Evolutionary conservation across 2,329 filamentous ascomycete genomes (phyloP), one percentile per base, ranked within the genome.

Genomic region (Xylariomycetidae sp.): DNA sequence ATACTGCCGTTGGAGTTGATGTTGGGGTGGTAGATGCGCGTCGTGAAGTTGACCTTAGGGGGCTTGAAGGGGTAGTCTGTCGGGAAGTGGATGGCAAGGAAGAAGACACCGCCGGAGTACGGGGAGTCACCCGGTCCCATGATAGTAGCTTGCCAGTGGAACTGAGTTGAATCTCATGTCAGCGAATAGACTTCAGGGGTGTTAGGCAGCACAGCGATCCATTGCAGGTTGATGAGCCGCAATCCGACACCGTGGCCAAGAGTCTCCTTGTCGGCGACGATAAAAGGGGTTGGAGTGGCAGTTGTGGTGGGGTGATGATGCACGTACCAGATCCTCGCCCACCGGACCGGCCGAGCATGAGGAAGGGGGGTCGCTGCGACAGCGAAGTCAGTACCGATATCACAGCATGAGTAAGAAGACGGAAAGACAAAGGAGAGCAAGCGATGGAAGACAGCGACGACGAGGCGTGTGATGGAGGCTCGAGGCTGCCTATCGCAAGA

Each of bases 11-110:
- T 96, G 51, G 87, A 94, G 80, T 98, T 98, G 87, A 98, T 98
- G 72, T 98, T 98, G 57, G 92, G 92, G 72, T 98, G 92, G 66
- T 98, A 98, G 73, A 98, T 96, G 61, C 90, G 85, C 48, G 92
- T 98, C 54, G 88, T 96, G 78, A 98, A 98, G 83, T 95, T 95
- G 68, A 98, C 89, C 79, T 98, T 98, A 53, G 92, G 92, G 44
- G 92, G 92, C 83, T 98, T 98, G 78, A 98, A 98, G 25, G 92
- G 92, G 69, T 98, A 98, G 75, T 98, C 92, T 75, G 92, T 98
- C 51, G 92, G 92, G 76, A 98, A 96, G 70, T 95, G 88, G 60
- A 98, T 98, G 52, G 85, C 82, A 49, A 98, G 79, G 80, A 98
- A 98, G 77, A 98, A 98, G 53, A 98, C 90, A 59, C 92, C 92